Evolutionary conservation across 2,329 filamentous ascomycete species (phyloP).

Genomic region (Furcasterigmium furcatum): DNA sequence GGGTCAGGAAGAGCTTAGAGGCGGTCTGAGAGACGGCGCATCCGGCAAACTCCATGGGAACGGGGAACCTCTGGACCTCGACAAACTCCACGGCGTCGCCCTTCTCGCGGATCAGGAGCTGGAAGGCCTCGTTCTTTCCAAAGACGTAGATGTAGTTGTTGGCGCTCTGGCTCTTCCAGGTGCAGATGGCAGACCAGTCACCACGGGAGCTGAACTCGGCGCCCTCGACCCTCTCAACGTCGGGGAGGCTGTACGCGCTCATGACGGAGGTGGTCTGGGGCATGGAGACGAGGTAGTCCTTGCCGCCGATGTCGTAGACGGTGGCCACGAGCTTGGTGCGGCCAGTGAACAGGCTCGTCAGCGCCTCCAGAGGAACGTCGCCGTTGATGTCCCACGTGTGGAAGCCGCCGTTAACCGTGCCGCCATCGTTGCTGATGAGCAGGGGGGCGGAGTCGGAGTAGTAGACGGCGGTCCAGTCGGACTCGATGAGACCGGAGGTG

Average conservation of each 20-base stretch:
- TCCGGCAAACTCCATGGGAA: constrained; percentile 36
- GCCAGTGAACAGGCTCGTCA: constrained; percentile 28
- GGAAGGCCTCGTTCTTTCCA: constrained; percentile 34
- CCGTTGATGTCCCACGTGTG: constrained; percentile 29
- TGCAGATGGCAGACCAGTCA: constrained; percentile 44
- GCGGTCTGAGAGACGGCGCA: constrained; percentile 34
- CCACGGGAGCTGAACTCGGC: constrained; percentile 32
- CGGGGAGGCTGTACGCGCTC: constrained; percentile 31
- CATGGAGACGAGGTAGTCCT: constrained; percentile 36
- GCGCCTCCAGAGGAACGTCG: constrained; percentile 24
- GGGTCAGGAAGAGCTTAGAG: constrained; percentile 34
- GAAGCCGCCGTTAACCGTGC: constrained; percentile 37
- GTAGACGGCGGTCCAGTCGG: constrained; percentile 36
- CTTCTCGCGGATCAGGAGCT: constrained; percentile 30
- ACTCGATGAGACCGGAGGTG: constrained; percentile 30
- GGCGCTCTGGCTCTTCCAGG: constrained; percentile 36
- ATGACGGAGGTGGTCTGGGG: constrained; percentile 38
- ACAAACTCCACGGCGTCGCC: constrained; percentile 27
- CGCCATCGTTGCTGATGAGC: constrained; percentile 43
- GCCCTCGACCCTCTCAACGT: constrained; percentile 23
- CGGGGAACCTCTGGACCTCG: constrained; percentile 40
- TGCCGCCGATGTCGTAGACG: constrained; percentile 29
- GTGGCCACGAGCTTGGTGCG: constrained; percentile 42
- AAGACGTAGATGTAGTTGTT: constrained; percentile 43
- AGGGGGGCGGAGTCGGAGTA: constrained; percentile 29